Evolutionary conservation across 140 eudicot genomes (phyloP).

Genomic region (Bidens hawaiensis): DNA sequence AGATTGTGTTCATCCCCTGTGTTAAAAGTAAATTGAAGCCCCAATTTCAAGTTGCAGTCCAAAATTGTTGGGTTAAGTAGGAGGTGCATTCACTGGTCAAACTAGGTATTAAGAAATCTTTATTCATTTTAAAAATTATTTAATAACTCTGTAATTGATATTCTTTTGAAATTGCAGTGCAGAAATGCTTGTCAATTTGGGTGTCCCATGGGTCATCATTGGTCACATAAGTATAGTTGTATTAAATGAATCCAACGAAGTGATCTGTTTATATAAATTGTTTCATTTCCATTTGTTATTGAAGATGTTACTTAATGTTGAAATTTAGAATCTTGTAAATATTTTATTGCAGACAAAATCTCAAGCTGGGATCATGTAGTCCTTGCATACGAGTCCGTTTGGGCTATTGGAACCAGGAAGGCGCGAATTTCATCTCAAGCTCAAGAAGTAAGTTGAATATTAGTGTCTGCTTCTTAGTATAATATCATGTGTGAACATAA

Average conservation of each 20-base stretch:
- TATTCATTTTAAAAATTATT: not conserved
- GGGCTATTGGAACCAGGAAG: conserved; percentile 91
- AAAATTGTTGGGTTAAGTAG: conserved; percentile 82
- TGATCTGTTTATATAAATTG: conserved; percentile 12
- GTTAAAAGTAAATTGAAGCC: conserved; percentile 50
- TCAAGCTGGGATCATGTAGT: conserved; percentile 60
- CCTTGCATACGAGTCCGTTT: conserved; percentile 72
- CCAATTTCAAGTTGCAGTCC: conserved; percentile 79
- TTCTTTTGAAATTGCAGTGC: conserved; percentile 38
- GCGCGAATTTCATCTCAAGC: conserved; percentile 76
- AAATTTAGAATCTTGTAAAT: not conserved
- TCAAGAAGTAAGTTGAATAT: conserved; percentile 54
- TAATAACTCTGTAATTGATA: not conserved
- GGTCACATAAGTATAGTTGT: conserved; percentile 77
- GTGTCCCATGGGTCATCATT: no score
- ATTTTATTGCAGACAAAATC: conserved; percentile 34
- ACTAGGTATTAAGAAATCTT: conserved; percentile 47
- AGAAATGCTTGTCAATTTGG: conserved; percentile 72
- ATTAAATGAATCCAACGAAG: conserved; percentile 59
- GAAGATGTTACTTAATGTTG: not conserved
- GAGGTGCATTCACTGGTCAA: conserved; percentile 88
- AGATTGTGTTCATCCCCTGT: no score
- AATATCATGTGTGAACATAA: not conserved
- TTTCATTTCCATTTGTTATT: not conserved
- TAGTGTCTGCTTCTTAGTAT: not conserved